Base-by-base conservation (phyloP, 495 filamentous ascomycete genomes). In the Penicillium taxi region DNA sequence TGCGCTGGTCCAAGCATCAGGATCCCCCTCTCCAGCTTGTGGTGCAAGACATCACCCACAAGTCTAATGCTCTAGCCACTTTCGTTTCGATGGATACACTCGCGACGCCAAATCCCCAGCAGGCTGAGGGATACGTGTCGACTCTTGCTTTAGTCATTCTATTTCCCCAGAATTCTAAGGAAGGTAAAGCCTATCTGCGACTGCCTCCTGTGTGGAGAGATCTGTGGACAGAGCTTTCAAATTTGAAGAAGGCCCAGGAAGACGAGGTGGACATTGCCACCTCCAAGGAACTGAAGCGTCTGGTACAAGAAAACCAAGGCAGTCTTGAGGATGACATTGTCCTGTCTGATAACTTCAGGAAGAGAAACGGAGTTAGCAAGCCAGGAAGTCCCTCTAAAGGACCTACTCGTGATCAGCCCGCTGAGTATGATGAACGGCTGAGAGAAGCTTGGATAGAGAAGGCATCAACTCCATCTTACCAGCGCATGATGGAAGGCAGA, bases 81-180 rank as follows among this genome's bases (percentile, higher is more conserved):
- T 67, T 60, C 35, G 74, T 87, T 37, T 81, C 79, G 23, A 94
- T 94, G 87, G 67, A 64, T 9, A 64, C 72, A 0, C 55, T 93
- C 26, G 77, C 86, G n/a, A 82, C 87, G 7, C 80, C 86, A 0
- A 82, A 82, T 28, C 29, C 67, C 1, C 76, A 78, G 43, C 91
- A 98, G 53, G 88, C 90, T 6, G 88, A 96, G 56, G 76, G 77
- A 6, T 96, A 79, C 47, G 75, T 94, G 27, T 84, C 85, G 4
- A 94, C 89, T 2, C 67, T 78, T 15, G 86, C 80, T 12, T 61
- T 96, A 9, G 93, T 91, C 54, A 66, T 83, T 15, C 60, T 96
- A 1, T 95, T 88, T 44, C 72, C 77, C 4, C 69, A 73, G 13
- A 87, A 74, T 16, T 72, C 73, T 3, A 90, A 83, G 50, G 91